Base-by-base conservation (phyloP, 768 basidiomycete species). In the Termitomyces bulborhizus region DNA sequence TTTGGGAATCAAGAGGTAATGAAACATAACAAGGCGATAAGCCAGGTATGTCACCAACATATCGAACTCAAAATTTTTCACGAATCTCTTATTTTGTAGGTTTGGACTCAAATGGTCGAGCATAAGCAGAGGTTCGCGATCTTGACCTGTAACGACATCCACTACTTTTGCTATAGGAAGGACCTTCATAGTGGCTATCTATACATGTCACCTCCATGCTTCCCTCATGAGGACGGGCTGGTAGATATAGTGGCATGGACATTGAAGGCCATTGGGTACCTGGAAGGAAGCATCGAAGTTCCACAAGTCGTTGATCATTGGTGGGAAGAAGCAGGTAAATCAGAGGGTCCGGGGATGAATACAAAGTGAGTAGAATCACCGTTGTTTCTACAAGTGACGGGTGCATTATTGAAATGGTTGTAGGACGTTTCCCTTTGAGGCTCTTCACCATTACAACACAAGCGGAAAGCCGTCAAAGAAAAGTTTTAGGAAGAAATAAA, bases 1-100 rank as follows among this genome's bases (percentile, higher is more conserved):
- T 37, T 48, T 26, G 34, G 47, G 16, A 4, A 26, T 36, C 0
- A 2, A 16, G 0, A 6, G 0, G 0, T 0, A 0, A 26, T 9
- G 24, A 36, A 37, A 13, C 34, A 16, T 7, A 37, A 26, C 6
- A 48, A 37, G 21, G 21, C 2, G 21, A 21, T 21, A 21, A 21
- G 21, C 21, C 21, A 21, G 21, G 21, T 21, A 21, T 21, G 5
- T 2, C 2, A 21, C 21, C 21, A 21, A 21, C 21, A 21, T 21
- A 21, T 21, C 21, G 21, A 2, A 21, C 21, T 21, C 29, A 7
- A 29, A 2, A 21, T 21, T 21, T 21, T 21, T 21, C 21, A 21
- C 21, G 21, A 2, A 21, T 1, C 21, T 21, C 21, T 21, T 21
- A 21, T 21, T 21, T 21, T 21, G 21, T 21, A 21, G 2, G 21